Conservation (phyloP, 352 stramenopile genomes). For the Phytophthora brassicae region DNA sequence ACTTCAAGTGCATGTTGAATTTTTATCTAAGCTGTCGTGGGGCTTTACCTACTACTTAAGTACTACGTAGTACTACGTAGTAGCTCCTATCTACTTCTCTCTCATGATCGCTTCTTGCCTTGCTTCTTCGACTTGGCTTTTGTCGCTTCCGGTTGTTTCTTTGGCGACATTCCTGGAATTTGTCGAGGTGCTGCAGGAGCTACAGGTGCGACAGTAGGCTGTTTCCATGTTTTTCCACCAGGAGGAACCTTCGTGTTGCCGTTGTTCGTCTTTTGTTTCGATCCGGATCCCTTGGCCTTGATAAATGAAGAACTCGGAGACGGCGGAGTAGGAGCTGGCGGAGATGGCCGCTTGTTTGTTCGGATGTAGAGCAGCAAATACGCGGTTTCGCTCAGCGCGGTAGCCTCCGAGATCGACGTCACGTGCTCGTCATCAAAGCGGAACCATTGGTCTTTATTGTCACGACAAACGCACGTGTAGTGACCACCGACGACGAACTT, state of each 20-base stretch:
- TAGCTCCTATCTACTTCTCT: slow-evolving; percentile 13
- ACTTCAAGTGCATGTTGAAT: too few species aligned
- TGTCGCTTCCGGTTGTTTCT: slow-evolving; percentile 23
- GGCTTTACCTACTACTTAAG: too few species aligned
- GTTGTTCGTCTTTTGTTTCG: slow-evolving; percentile 22
- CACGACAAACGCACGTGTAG: slow-evolving; percentile 82
- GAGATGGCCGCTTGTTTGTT: slow-evolving; percentile 41
- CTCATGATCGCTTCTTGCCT: slow-evolving; percentile 37
- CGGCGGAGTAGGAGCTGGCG: slow-evolving; percentile 6
- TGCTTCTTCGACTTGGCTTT: slow-evolving; percentile 34
- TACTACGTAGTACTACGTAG: too few species aligned
- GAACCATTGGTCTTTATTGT: slow-evolving; percentile 90
- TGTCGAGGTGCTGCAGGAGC: slow-evolving; percentile 13
- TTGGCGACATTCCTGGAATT: slow-evolving; percentile 47
- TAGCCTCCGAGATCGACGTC: slow-evolving; percentile 68
- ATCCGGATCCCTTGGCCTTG: slow-evolving; percentile 19
- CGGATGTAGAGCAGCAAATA: slow-evolving; percentile 86
- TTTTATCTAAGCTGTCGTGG: slow-evolving; percentile 18
- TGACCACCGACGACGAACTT: slow-evolving; percentile 81
- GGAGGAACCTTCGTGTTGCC: slow-evolving; percentile 15
- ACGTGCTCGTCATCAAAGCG: slow-evolving; percentile 84
- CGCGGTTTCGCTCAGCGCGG: slow-evolving; percentile 68
- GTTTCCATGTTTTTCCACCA: slow-evolving; percentile 29
- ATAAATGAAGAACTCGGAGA: slow-evolving; percentile 22
- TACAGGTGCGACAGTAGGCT: slow-evolving; percentile 6